phyloP scores from a whole-genome alignment of 2,329 filamentous ascomycete genomes.

The Pseudogymnoascus destructans region DNA sequence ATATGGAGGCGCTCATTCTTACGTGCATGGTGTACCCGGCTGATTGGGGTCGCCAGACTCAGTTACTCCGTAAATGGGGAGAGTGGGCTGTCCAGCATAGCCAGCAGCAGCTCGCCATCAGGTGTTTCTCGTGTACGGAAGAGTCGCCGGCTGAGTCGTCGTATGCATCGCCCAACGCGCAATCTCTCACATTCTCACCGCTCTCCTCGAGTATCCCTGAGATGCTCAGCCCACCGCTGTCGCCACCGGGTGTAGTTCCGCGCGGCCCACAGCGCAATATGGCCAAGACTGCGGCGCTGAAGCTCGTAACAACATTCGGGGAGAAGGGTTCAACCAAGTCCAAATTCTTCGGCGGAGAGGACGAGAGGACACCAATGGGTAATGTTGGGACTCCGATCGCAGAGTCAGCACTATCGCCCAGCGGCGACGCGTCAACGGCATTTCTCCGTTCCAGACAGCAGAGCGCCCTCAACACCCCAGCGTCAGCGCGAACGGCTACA shows the following conservation, averaged over 20 bases:
- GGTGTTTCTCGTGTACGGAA: slow-evolving; percentile 85
- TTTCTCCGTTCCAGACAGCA: slow-evolving; percentile 54
- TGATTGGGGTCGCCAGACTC: slow-evolving; percentile 84
- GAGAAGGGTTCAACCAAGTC: slow-evolving; percentile 43
- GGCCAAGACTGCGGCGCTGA: slow-evolving; percentile 70
- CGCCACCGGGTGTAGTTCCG: slow-evolving; percentile 50
- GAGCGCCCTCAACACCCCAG: slow-evolving; percentile 56
- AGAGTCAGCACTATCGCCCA: slow-evolving; percentile 62
- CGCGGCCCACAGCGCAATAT: slow-evolving; percentile 45
- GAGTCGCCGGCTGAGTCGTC: slow-evolving; percentile 64
- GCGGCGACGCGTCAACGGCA: slow-evolving; percentile 48
- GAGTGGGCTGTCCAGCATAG: slow-evolving; percentile 79
- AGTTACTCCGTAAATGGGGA: slow-evolving; percentile 87
- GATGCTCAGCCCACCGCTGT: slow-evolving; percentile 57
- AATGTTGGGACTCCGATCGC: slow-evolving; percentile 81
- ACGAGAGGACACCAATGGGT: slow-evolving; percentile 60
- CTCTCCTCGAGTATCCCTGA: slow-evolving; percentile 47
- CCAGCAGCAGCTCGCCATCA: slow-evolving; percentile 79
- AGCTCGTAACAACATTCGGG: slow-evolving; percentile 83
- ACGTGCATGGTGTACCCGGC: slow-evolving; percentile 69
- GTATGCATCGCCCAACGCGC: slow-evolving; percentile 75
- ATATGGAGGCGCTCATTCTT: slow-evolving; percentile 84
- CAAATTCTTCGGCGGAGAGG: slow-evolving; percentile 48
- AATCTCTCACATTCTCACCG: slow-evolving; percentile 43
- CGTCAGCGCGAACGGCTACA: slow-evolving; percentile 50